Evolutionary conservation across 805 yeast genomes (phyloP).

Genomic region (Nakazawaea ambrosiae): DNA sequence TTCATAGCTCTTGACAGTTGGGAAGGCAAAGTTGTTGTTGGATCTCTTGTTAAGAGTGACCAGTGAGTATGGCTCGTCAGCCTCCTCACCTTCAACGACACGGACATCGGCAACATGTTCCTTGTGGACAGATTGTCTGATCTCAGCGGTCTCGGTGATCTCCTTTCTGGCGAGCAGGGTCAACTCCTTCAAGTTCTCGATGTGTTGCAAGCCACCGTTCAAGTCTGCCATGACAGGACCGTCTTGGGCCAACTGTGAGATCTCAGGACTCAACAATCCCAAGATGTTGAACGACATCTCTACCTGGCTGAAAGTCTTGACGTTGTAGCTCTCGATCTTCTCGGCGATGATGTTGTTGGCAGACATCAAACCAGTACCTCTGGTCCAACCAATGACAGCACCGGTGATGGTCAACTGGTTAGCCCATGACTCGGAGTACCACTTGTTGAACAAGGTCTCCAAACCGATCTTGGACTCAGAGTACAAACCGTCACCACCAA

Average conservation of each 20-base stretch:
- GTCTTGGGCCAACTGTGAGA: conserved; percentile 82
- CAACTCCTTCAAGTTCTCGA: conserved; percentile 85
- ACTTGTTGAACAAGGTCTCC: conserved; percentile 96
- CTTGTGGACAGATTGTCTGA: conserved; percentile 90
- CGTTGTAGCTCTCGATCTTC: conserved; percentile 93
- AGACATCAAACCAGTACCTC: conserved; percentile 99
- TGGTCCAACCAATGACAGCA: conserved; percentile 99
- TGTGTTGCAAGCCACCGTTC: conserved; percentile 96
- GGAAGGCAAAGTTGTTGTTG: conserved; percentile 91
- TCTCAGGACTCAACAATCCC: conserved; percentile 85
- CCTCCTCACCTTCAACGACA: conserved; percentile 79
- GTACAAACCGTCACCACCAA: conserved; percentile 97
- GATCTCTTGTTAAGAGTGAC: conserved; percentile 87
- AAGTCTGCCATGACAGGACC: conserved; percentile 96
- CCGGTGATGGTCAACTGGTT: conserved; percentile 93
- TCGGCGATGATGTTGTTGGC: conserved; percentile 97
- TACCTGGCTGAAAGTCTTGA: conserved; percentile 95
- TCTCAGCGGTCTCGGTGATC: conserved; percentile 74
- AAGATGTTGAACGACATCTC: conserved; percentile 99
- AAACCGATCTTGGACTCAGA: conserved; percentile 94
- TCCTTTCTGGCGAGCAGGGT: conserved; percentile 75
- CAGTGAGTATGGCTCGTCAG: conserved; percentile 78
- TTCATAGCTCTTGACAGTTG: conserved; percentile 70
- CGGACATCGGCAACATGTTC: conserved; percentile 87
- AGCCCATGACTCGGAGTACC: conserved; percentile 98